phyloP scores from a whole-genome alignment of 768 basidiomycete species.

The Trametes punicea region DNA sequence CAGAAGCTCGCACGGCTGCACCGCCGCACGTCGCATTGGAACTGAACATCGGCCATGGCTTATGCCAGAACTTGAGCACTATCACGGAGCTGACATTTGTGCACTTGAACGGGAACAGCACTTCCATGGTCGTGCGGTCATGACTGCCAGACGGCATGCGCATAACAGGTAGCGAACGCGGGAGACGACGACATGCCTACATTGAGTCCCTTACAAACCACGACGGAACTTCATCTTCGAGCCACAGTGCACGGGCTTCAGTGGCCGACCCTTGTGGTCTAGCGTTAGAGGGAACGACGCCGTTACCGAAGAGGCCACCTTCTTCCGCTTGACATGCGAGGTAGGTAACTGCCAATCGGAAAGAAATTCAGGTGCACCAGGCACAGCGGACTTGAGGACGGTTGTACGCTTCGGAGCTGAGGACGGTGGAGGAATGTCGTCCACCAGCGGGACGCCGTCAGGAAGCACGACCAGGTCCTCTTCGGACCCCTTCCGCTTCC shows the following conservation, averaged over 20 bases:
- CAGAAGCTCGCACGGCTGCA: not conserved
- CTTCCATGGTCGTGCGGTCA: not conserved
- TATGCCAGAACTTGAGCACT: not conserved
- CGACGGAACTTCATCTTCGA: constrained; percentile 3
- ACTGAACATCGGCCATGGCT: not conserved
- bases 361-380: not conserved
- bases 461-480: constrained; percentile 1
- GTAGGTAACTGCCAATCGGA: not conserved
- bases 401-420: not conserved
- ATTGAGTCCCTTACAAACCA: not conserved
- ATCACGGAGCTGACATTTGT: not conserved
- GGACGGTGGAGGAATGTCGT: not conserved
- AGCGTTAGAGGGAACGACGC: not conserved
- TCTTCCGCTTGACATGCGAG: not conserved
- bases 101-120: no score
- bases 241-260: not conserved
- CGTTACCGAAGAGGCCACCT: not conserved
- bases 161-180: not conserved
- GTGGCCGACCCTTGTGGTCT: not conserved
- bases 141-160: not conserved
- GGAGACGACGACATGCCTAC: not conserved
- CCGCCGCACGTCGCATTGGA: constrained; percentile 1
- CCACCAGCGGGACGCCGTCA: not conserved
- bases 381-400: not conserved
- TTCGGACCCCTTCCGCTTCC: constrained; percentile 4